A percentile compares a stretch with the other conserved stretches of the same genome.
These are phyloP conservation scores for Aspergillus felis DNA, from an alignment of 2,329 filamentous ascomycete species.

Conservation along the genomic window DNA sequence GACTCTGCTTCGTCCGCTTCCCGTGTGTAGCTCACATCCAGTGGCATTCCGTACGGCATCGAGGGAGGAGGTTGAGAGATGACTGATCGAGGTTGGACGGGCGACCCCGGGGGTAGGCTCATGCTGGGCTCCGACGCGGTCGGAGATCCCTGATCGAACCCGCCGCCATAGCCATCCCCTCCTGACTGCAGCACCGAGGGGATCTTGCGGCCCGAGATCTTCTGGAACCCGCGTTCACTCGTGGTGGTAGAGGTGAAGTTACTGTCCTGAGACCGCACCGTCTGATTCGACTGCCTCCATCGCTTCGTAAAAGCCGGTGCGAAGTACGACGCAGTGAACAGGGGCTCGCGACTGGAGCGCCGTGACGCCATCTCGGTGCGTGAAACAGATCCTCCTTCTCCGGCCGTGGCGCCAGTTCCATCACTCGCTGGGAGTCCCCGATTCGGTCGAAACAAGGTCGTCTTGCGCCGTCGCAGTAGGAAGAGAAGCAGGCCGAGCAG, in stretches of 20 bases:
- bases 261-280: constrained; percentile 18
- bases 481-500: constrained; percentile 39
- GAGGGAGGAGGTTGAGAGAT: constrained; percentile 25
- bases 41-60: constrained; percentile 26
- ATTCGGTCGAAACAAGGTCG: constrained; percentile 23
- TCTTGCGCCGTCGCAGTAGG: constrained; percentile 49
- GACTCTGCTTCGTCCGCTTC: constrained; percentile 26
- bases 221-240: constrained; percentile 47
- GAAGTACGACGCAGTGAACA: constrained; percentile 37
- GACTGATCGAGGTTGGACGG: constrained; percentile 20
- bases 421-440: constrained; percentile 23
- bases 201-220: constrained; percentile 47
- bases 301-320: constrained; percentile 39
- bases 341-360: constrained; percentile 35
- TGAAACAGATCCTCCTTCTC: constrained; percentile 11
- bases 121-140: constrained; percentile 22
- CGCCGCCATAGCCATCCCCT: constrained; percentile 44
- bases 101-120: constrained; percentile 21
- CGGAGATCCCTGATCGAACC: constrained; percentile 29
- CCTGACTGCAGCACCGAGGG: constrained; percentile 44
- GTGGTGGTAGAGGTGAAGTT: constrained; percentile 31
- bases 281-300: constrained; percentile 36
- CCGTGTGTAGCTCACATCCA: constrained; percentile 30
- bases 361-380: constrained; percentile 32
- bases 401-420: constrained; percentile 10